These are phyloP conservation scores for Anisodus tanguticus DNA, from an alignment of 257 asterid species.

Conservation along the genomic window DNA sequence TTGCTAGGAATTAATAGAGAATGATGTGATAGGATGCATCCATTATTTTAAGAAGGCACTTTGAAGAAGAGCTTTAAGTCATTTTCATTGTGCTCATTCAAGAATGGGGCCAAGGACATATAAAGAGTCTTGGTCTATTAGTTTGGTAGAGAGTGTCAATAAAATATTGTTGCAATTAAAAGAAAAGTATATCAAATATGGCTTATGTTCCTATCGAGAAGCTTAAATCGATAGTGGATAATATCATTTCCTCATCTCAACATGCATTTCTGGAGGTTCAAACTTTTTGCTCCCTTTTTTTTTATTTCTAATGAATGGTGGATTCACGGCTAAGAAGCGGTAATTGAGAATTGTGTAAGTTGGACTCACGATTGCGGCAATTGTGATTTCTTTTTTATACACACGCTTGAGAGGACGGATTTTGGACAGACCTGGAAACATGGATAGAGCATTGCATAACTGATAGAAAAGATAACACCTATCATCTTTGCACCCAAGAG, in stretches of 20 bases:
- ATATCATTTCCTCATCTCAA: constrained; percentile 4
- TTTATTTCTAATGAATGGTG: neutral
- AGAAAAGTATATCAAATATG: neutral
- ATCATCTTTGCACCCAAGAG: no score
- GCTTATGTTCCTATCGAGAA: neutral
- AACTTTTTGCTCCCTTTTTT: neutral
- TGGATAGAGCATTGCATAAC: no score
- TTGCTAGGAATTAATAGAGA: neutral
- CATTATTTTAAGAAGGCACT: neutral
- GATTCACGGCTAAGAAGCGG: neutral
- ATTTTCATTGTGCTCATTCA: neutral
- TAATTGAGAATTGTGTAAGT: neutral
- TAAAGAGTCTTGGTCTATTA: neutral
- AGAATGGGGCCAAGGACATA: neutral
- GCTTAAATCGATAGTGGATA: neutral
- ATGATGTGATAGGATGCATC: neutral
- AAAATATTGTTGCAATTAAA: neutral
- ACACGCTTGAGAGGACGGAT: neutral
- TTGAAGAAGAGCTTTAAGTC: neutral
- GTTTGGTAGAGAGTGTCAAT: neutral
- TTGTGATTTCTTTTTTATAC: neutral
- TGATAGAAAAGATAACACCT: no score
- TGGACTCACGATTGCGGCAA: neutral
- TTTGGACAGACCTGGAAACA: neutral
- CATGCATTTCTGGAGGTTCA: neutral